Evolutionary conservation across 2,329 filamentous ascomycete species (phyloP), one percentile per base, ranked within the genome.

Genomic region (Stagonosporopsis vannaccii): DNA sequence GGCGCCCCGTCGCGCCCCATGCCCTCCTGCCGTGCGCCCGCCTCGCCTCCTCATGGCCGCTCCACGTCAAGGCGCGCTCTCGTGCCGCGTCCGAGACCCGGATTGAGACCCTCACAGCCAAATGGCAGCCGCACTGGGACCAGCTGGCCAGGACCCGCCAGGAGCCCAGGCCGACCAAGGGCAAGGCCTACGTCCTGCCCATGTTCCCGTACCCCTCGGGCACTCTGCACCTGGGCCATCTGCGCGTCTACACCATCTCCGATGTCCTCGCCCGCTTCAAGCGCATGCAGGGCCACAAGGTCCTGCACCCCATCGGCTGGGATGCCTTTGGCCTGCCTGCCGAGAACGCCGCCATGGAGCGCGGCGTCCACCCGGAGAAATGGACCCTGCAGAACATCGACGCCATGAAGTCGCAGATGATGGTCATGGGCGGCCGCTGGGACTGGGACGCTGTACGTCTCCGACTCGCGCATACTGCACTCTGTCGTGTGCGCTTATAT

Each of bases 171-270:
- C 51, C 58, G 8, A 48, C 46, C 20, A 35, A 59, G 75, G 76
- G 62, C 73, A 82, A 80, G 57, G 79, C 77, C 25, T 96, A 94
- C 73, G 86, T 96, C 59, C 81, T 96, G 50, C 89, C 92, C 62
- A 97, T 97, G 92, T 96, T 96, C 71, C 92, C 92, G 0, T 97
- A 97, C 73, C 92, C 92, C 1, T 96, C 92, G 0, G 92, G 92
- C 26, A 88, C 87, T 26, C 83, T 97, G 25, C 92, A 97, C 74
- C 86, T 96, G 58, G 92, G 92, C 13, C 92, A 97, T 74, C 80
- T 96, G 35, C 87, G 92, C 42, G 91, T 96, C 45, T 97, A 96
- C 79, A 91, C 92, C 33, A 95, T 97, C 62, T 91, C 92, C 58
- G 92, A 97, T 78, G 90, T 93, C 9, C 79, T 96, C 48, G 87